Base-by-base conservation (phyloP, 305 asterid genomes). In the Fraxinus latifolia region DNA sequence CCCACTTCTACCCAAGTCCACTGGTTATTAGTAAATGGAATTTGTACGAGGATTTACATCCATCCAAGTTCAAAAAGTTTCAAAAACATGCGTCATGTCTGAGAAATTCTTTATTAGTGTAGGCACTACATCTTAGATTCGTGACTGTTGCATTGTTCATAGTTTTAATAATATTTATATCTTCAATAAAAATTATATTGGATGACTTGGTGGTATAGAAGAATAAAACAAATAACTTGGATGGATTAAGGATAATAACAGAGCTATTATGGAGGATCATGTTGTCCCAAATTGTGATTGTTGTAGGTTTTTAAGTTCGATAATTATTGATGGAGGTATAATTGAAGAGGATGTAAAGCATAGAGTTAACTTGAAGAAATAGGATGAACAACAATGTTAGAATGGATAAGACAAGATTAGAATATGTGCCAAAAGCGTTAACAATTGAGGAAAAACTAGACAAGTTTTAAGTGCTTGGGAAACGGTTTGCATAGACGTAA, bases 11-110 rank as follows among this genome's bases (percentile, higher is more conserved):
- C 21, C n/a, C 53, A 60, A 37, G 44, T 50, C 81, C 47, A 68
- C 42, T 53, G 23, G 62, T 53, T 3, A 21, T 37, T 11, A 2
- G 60, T 50, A 14, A 50, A 7, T 73, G 58, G 34, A 50, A 2
- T 34, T 74, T 73, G 2, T 25, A 5, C 7, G 55, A 76, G 79
- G 42, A 15, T 70, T 31, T 65, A 74, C 67, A 65, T 44, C 32
- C 55, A 62, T 75, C 80, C 60, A 77, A 76, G 77, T 50, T 50
- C 62, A n/a, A 15, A 50, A n/a, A 50, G 62, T 50, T 44, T 44
- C 55, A 50, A 50, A 50, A n/a, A 4, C 8, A 50, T 50, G 62
- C 62, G 1, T 2, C 8, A n/a, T 50, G 62, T 3, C 23, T 50
- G 62, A n/a, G 60, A 42, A 50, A 50, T 50, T 50, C 62, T 50